phyloP scores from a whole-genome alignment of 257 asterid genomes.

The Craterostigma plantagineum region DNA sequence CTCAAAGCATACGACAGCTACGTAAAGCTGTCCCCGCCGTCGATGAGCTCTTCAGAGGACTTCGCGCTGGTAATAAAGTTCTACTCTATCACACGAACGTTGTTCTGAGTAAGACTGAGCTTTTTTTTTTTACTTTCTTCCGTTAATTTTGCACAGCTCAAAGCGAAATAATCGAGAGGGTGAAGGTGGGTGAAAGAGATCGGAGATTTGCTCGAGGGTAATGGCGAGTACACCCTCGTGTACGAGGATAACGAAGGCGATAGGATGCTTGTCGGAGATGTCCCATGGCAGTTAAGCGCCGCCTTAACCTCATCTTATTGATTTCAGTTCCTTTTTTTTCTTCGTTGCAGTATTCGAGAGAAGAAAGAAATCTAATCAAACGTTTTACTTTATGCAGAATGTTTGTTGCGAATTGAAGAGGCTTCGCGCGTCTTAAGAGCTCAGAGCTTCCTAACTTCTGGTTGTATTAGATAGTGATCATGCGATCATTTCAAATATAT shows the following conservation, averaged over 20 bases:
- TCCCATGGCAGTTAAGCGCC: conserved; percentile 94
- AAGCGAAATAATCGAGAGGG: conserved; percentile 25
- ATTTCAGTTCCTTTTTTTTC: not conserved
- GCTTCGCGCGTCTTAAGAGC: conserved; percentile 72
- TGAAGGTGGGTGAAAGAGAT: conserved; percentile 18
- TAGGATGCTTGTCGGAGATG: conserved; percentile 97
- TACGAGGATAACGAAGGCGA: conserved; percentile 98
- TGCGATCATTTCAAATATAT: no score
- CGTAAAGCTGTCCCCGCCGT: conserved; percentile 61
- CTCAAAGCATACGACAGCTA: conserved; percentile 58
- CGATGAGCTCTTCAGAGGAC: conserved; percentile 78
- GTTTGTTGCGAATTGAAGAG: conserved; percentile 77
- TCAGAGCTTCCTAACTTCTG: conserved; percentile 48
- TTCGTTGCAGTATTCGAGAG: not conserved
- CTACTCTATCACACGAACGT: no score
- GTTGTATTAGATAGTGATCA: conserved; percentile 46
- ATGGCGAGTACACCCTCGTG: conserved; percentile 87
- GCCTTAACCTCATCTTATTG: not conserved
- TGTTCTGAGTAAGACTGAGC: not conserved
- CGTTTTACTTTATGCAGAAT: conserved; percentile 33
- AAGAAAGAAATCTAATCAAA: not conserved
- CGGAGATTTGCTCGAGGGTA: conserved; percentile 59
- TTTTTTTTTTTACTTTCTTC: not conserved
- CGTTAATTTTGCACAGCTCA: conserved; percentile 29
- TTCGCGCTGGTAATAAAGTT: conserved; percentile 80